Evolutionary conservation across 2,329 filamentous ascomycete species (phyloP).

Genomic region (Penicillium hesseltinei): DNA sequence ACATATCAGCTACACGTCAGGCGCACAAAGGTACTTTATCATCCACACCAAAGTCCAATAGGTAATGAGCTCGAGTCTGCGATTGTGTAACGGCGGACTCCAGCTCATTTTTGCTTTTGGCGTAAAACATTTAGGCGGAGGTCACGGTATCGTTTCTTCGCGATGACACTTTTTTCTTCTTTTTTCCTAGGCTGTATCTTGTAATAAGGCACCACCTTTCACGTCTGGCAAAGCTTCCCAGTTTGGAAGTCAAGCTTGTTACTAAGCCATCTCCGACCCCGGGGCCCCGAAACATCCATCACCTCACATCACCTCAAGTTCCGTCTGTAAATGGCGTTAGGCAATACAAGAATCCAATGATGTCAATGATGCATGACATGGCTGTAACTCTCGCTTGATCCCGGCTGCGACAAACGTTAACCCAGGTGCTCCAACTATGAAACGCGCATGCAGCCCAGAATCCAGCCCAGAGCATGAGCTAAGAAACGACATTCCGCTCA

Average conservation of each 20-base stretch:
- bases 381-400: not conserved
- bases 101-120: not conserved
- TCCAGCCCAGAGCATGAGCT: not conserved
- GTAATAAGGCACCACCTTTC: too few species aligned
- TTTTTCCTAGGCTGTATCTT: not conserved
- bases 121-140: not conserved
- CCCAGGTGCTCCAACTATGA: constrained; percentile 9
- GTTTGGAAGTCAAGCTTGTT: not conserved
- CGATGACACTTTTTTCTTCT: not conserved
- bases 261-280: not conserved
- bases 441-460: constrained; percentile 12
- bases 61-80: not conserved
- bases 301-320: not conserved
- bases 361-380: not conserved
- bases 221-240: too few species aligned
- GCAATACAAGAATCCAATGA: not conserved
- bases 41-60: not conserved
- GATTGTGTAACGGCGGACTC: not conserved
- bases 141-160: not conserved
- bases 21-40: too few species aligned
- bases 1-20: not conserved
- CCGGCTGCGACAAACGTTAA: too few species aligned
- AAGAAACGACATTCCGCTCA: not conserved
- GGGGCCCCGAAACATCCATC: too few species aligned
- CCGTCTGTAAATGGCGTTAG: not conserved